These are phyloP conservation scores for Artemisia annua DNA, from an alignment of 129 eudicot genomes.

Conservation along the genomic window DNA sequence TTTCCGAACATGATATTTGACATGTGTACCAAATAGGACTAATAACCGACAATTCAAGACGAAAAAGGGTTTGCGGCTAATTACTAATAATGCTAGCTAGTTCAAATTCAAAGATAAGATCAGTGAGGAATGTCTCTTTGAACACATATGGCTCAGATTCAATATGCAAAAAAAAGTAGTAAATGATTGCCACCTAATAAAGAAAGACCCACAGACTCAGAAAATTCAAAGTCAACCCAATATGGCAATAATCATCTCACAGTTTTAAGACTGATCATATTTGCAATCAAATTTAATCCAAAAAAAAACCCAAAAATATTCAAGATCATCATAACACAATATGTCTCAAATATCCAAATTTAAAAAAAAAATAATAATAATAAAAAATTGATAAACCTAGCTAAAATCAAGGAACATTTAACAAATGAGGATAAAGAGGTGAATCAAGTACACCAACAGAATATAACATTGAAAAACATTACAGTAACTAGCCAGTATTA, in stretches of 20 bases:
- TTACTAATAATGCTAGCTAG: constrained; percentile 7
- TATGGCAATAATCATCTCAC: constrained; percentile 6
- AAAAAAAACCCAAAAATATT: constrained; percentile 8
- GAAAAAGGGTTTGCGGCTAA: constrained; percentile 3
- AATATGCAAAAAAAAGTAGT: constrained; percentile 15
- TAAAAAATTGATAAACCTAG: constrained; percentile 4
- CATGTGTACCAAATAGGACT: background rate
- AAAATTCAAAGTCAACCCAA: constrained; percentile 33
- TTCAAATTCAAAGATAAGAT: constrained; percentile 8
- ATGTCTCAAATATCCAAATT: constrained; percentile 28
- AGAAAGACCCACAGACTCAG: constrained; percentile 14
- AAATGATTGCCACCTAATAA: constrained; percentile 4
- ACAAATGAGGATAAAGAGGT: background rate
- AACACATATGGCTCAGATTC: constrained; percentile 1
- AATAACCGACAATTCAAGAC: background rate
- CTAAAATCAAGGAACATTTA: constrained; percentile 22
- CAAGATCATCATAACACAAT: background rate
- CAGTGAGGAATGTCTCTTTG: constrained; percentile 1
- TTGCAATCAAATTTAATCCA: background rate
- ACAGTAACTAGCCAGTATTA: too few relatives aligned
- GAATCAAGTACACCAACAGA: too few relatives aligned
- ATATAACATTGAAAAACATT: too few relatives aligned
- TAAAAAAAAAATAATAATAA: background rate
- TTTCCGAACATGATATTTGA: background rate
- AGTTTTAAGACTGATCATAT: background rate